Percentiles rank a stretch among this genome's conserved stretches.
phyloP scores from a whole-genome alignment of 116 monocot species.

The Papilionanthe hybrid region DNA sequence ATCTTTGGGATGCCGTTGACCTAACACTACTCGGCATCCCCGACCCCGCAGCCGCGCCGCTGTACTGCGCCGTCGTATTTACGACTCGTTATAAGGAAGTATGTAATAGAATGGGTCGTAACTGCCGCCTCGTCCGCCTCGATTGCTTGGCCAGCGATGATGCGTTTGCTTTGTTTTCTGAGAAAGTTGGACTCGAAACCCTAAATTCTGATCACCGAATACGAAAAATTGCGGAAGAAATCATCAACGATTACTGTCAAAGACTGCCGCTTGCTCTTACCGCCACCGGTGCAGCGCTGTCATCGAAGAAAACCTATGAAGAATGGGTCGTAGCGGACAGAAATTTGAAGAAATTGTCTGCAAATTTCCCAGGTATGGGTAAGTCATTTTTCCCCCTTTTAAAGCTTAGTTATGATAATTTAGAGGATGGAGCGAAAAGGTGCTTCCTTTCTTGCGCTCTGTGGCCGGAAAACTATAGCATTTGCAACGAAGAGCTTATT shows the following conservation, averaged over 20 bases:
- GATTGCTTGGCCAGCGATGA: constrained; percentile 12
- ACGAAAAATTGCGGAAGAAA: background rate
- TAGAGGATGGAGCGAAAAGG: constrained; percentile 9
- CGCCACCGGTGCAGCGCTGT: constrained; percentile 18
- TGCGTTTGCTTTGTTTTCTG: constrained; percentile 14
- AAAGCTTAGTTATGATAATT: constrained; percentile 27
- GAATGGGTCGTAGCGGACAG: constrained; percentile 22
- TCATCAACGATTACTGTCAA: constrained; percentile 16
- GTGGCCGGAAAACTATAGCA: constrained; percentile 23
- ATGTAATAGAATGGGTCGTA: constrained; percentile 15
- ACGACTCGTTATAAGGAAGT: constrained; percentile 15
- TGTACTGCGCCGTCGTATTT: constrained; percentile 2
- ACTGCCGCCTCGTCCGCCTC: constrained; percentile 7
- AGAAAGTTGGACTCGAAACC: constrained; percentile 12
- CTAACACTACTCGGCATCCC: constrained; percentile 19
- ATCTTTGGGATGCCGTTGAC: constrained; percentile 16
- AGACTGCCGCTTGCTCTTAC: constrained; percentile 38
- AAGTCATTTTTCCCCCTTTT: constrained; percentile 6
- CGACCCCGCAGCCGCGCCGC: background rate
- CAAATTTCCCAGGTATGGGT: constrained; percentile 12
- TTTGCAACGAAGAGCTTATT: constrained; percentile 20
- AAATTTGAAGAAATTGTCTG: constrained; percentile 9
- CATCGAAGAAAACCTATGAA: background rate
- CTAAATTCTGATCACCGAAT: constrained; percentile 7
- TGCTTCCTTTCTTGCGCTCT: constrained; percentile 34